A percentile compares a stretch with the other conserved stretches of the same genome.
Evolutionary conservation across 805 yeast species (phyloP).

Genomic region (Wickerhamomyces silvicola): DNA sequence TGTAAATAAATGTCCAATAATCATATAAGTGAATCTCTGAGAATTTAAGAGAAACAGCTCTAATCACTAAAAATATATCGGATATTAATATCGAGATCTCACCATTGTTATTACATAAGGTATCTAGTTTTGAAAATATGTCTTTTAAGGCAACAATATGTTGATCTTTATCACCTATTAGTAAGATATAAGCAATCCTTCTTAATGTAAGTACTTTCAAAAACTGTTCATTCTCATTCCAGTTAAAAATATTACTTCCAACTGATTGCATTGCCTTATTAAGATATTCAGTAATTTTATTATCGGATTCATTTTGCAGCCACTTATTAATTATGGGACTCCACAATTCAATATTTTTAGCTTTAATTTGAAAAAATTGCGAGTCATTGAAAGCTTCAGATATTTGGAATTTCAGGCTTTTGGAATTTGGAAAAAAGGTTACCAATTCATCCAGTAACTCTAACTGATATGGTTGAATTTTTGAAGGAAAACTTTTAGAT

Average conservation of each 20-base stretch:
- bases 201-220: constrained; percentile 46
- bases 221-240: constrained; percentile 65
- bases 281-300: constrained; percentile 47
- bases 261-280: constrained; percentile 35
- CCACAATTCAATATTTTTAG: constrained; percentile 39
- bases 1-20: constrained; percentile 63
- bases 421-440: constrained; percentile 27
- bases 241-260: constrained; percentile 57
- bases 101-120: constrained; percentile 25
- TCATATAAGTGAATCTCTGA: constrained; percentile 59
- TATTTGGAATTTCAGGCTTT: constrained; percentile 58
- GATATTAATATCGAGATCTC: constrained; percentile 25
- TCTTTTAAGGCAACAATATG: constrained; percentile 42
- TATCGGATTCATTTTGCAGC: constrained; percentile 54
- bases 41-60: constrained; percentile 60
- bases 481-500: constrained; percentile 31
- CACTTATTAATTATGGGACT: constrained; percentile 49
- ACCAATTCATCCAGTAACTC: constrained; percentile 34
- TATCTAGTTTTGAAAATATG: constrained; percentile 42
- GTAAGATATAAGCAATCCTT: constrained; percentile 56
- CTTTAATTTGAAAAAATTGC: constrained; percentile 40
- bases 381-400: constrained; percentile 60
- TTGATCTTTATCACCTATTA: constrained; percentile 56
- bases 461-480: constrained; percentile 35
- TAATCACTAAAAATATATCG: constrained; percentile 49